Base-by-base conservation (phyloP, 305 asterid species). In the Rubia tinctorum region DNA sequence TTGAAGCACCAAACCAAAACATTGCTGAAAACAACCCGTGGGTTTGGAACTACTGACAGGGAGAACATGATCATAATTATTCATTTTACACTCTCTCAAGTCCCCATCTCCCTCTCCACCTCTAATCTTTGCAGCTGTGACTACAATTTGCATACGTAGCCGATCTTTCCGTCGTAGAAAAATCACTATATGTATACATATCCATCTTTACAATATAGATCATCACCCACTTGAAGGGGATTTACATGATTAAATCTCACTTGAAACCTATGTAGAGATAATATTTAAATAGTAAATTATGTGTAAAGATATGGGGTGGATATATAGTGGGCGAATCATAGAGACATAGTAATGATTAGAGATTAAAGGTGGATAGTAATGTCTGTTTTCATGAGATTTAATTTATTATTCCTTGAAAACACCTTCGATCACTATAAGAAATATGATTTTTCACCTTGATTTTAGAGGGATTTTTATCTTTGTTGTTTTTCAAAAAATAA, bases 1-100 rank as follows among this genome's bases (percentile, higher is more conserved):
- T 79, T 51, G 68, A 56, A 70, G 87, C 82, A 86, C 83, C 86
- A 80, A 58, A 49, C 56, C 20, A 49, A 34, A 34, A 53, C 18
- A 53, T 40, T 39, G 40, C 27, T 71, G 91, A 88, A 85, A 84
- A 84, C 78, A 71, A 87, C 87, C 87, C 78, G 78, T 77, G 7
- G 60, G 39, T 81, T 88, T 88, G 91, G 92, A 83, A 80, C 13
- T 27, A 69, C 76, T 83, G 88, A 84, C 87, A 84, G 60, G 11
- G 15, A 7, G 73, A 86, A 82, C 76, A 80, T 84, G 85, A 82
- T 85, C 64, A 59, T 59, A 53, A 18, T 53, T 53, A 53, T 53
- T 53, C 74, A 82, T 81, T 80, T 83, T 61, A 55, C 80, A 9
- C 78, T 47, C 60, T 53, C 60, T 20, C 43, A 73, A 44, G 86